Evolutionary conservation across 805 yeast genomes (phyloP), one percentile per base, ranked within the genome.

Genomic region (Tanozyma kutaoensis): DNA sequence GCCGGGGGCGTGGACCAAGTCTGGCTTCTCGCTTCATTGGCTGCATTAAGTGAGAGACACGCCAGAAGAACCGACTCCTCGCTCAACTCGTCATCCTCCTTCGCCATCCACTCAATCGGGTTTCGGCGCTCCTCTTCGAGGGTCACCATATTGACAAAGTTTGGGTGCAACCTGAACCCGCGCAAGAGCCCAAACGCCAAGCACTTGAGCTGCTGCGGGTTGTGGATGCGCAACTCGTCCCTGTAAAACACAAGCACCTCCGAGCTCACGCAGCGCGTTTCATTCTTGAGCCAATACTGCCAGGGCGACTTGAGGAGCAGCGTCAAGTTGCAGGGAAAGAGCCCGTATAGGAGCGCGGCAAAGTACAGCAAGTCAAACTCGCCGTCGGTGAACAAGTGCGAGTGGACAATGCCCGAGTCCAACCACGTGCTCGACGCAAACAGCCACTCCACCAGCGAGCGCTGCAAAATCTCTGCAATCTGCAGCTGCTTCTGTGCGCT

Each of bases 311-410:
- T 49, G 12, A 61, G 35, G 37, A 67, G 72, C 5, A 42, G 36
- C 14, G 60, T 37, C 4, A 72, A 46, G 33, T 66, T 66, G 14
- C 58, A 42, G 0, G 81, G 80, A 32, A 59, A 74, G 9, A 73
- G 42, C 0, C 76, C 80, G 35, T 75, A 75, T 1, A 74, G 40
- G 15, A 69, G 45, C 1, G 69, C 59, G 28, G 58, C 59, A n/a
- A 69, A 40, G 24, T 59, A 48, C 26, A 43, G 45, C 24, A 50
- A 33, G 26, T 53, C 45, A 22, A 48, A 37, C 13, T 39, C 38
- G 14, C 42, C 34, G 14, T 37, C 38, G 10, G 55, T 10, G 20
- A 8, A 10, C 8, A 10, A 18, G 8, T 8, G 8, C 10, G 20
- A 10, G 20, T 8, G 10, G 10, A 8, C 10, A 10, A 10, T 10